Evolutionary conservation across 75 land plant species (phyloP).

Genomic region (Pinus albicaulis): DNA sequence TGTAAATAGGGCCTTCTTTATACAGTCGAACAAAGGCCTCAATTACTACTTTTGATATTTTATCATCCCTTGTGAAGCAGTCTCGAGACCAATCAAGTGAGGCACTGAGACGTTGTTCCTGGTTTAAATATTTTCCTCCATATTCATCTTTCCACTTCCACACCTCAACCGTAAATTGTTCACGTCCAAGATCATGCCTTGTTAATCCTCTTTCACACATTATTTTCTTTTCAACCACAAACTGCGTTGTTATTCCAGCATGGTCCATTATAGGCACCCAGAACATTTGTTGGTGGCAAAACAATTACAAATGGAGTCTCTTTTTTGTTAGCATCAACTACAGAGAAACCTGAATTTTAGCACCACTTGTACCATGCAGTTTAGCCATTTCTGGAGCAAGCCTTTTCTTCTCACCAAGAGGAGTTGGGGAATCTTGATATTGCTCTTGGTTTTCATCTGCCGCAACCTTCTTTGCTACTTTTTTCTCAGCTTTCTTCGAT

Average conservation of each 20-base stretch:
- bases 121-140: constrained; percentile 78
- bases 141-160: constrained; percentile 93
- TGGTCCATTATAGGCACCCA: no score
- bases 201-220: constrained; percentile 82
- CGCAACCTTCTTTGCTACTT: constrained; percentile 38
- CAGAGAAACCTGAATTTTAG: no score
- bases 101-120: constrained; percentile 74
- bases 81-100: constrained; percentile 98
- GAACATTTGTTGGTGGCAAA: no score
- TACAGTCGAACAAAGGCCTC: constrained; percentile 91
- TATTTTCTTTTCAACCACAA: constrained; percentile 94
- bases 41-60: constrained; percentile 78
- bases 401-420: constrained; percentile 72
- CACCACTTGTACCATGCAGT: constrained; percentile 68
- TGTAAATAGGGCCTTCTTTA: constrained; percentile 82
- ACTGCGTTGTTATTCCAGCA: no score
- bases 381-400: constrained; percentile 80
- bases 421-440: no score
- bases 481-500: no score
- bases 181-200: constrained; percentile 93
- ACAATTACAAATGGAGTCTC: no score
- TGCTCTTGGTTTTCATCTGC: no score
- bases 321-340: no score
- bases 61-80: constrained; percentile 96
- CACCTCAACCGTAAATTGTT: constrained; percentile 77